Conservation (phyloP, 169 alveolate species). For the Plasmodium ovale region DNA sequence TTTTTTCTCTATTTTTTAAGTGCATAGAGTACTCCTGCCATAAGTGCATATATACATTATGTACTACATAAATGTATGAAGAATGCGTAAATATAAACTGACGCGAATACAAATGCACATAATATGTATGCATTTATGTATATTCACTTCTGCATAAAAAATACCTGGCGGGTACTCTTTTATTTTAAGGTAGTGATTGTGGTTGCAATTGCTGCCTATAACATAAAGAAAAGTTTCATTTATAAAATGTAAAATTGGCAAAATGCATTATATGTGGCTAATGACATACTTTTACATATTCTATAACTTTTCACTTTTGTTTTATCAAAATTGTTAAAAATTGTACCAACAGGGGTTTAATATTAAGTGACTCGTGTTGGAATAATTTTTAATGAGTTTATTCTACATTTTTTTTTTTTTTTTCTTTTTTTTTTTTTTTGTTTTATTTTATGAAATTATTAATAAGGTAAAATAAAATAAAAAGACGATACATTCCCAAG, state of each 20-base stretch:
- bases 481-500: conserved; percentile 4
- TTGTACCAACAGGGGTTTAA: too few species aligned
- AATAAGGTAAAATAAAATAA: conserved; percentile 8
- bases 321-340: conserved; percentile 12
- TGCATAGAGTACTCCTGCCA: neutral
- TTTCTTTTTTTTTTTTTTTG: neutral
- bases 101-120: neutral
- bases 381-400: neutral
- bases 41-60: neutral
- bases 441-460: conserved; percentile 11
- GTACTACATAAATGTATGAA: conserved; percentile 14
- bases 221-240: neutral
- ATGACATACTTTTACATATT: neutral
- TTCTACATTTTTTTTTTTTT: neutral
- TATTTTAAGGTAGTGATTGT: neutral
- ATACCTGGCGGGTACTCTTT: neutral
- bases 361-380: neutral
- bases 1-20: conserved; percentile 7
- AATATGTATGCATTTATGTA: too few species aligned
- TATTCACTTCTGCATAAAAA: conserved; percentile 21
- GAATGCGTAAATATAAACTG: conserved; percentile 7
- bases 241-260: conserved; percentile 4
- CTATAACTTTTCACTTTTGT: conserved; percentile 15
- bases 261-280: conserved; percentile 12
- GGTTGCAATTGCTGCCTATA: neutral